phyloP scores from a whole-genome alignment of 1,284 basidiomycete species.

The Pholiota adiposa region DNA sequence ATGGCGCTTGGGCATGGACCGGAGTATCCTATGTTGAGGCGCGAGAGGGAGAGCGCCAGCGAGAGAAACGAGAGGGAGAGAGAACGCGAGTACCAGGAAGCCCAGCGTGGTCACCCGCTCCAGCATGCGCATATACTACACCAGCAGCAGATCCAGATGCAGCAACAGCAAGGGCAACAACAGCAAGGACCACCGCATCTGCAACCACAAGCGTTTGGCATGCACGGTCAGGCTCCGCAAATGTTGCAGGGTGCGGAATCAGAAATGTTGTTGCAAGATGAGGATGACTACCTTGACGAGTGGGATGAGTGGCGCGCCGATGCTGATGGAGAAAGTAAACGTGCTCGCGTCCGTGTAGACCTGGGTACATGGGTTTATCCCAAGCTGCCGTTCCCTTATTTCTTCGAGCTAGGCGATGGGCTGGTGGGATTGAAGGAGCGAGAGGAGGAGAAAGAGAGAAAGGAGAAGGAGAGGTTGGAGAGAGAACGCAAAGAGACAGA shows the following conservation, averaged over 20 bases:
- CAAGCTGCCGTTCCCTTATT: conserved; percentile 54
- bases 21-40: background rate
- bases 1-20: background rate
- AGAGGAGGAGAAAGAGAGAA: conserved; percentile 22
- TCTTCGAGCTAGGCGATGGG: conserved; percentile 42
- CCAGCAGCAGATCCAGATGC: conserved; percentile 15
- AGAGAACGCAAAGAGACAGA: conserved; percentile 19
- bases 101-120: background rate
- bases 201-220: background rate
- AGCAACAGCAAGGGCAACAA: conserved; percentile 11
- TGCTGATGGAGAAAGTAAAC: conserved; percentile 33
- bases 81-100: conserved; percentile 15
- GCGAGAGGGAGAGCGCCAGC: conserved; percentile 5
- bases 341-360: conserved; percentile 42
- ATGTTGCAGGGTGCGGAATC: background rate
- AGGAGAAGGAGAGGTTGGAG: conserved; percentile 16
- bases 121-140: conserved; percentile 12
- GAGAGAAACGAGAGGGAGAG: conserved; percentile 9
- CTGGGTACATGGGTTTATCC: conserved; percentile 72
- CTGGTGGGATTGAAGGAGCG: conserved; percentile 28
- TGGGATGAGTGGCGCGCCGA: conserved; percentile 30
- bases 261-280: conserved; percentile 12
- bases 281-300: conserved; percentile 20
- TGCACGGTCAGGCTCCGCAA: background rate
- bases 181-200: conserved; percentile 3